phyloP scores from a whole-genome alignment of 2,329 filamentous ascomycete species.

The Penicillium freii region DNA sequence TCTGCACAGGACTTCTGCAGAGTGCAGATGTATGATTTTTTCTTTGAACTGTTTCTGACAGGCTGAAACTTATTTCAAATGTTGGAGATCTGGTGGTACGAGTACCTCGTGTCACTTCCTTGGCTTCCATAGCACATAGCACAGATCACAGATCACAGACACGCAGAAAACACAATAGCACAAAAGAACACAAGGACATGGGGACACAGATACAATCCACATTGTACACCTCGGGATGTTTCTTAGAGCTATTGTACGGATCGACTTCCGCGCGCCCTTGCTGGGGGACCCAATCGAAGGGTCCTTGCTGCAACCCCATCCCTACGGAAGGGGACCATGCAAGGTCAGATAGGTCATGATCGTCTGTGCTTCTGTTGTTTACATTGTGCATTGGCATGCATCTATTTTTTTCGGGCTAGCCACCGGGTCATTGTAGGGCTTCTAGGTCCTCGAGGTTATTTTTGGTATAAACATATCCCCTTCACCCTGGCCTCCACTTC shows the following conservation, averaged over 20 bases:
- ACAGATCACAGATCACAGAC: neutral
- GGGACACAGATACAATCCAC: neutral
- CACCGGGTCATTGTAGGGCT: slow-evolving; percentile 21
- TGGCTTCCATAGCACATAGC: neutral
- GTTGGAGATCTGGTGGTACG: neutral
- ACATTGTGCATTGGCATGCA: slow-evolving; percentile 42
- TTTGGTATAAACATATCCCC: slow-evolving; percentile 40
- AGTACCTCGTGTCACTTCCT: neutral
- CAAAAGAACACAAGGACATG: neutral
- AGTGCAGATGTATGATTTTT: neutral
- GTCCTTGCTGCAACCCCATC: slow-evolving; percentile 31
- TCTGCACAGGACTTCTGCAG: slow-evolving; percentile 6
- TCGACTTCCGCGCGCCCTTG: slow-evolving; percentile 31
- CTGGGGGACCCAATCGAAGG: slow-evolving; percentile 28
- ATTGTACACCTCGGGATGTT: neutral
- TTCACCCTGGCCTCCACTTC: slow-evolving; percentile 22
- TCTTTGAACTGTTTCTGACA: neutral
- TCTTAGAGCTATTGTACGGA: slow-evolving; percentile 9
- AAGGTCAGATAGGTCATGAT: slow-evolving; percentile 40
- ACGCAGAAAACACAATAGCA: neutral
- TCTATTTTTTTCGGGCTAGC: slow-evolving; percentile 29
- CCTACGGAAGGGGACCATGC: slow-evolving; percentile 39
- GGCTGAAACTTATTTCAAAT: neutral
- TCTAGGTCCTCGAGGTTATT: slow-evolving; percentile 19
- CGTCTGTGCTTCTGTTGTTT: slow-evolving; percentile 40